phyloP scores from a whole-genome alignment of 495 filamentous ascomycete species.

The Trichodelitschia bisporula region DNA sequence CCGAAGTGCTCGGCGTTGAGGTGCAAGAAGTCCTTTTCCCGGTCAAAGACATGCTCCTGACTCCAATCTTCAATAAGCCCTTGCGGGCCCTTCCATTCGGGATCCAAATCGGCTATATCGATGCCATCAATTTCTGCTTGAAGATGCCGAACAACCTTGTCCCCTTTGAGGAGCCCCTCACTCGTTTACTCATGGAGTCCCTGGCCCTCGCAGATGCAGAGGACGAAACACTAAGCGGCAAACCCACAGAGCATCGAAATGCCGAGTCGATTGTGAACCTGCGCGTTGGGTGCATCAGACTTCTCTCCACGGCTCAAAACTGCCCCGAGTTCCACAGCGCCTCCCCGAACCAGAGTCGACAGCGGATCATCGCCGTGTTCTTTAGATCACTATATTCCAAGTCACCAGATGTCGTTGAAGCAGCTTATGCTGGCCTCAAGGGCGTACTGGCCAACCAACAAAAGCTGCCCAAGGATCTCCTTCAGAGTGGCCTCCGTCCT shows the following conservation, averaged over 20 bases:
- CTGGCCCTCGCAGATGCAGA: slow-evolving; percentile 80
- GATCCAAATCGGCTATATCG: slow-evolving; percentile 91
- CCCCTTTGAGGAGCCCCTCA: slow-evolving; percentile 71
- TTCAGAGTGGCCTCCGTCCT: slow-evolving; percentile 82
- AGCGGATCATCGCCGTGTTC: slow-evolving; percentile 78
- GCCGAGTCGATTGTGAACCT: slow-evolving; percentile 76
- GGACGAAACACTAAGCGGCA: slow-evolving; percentile 65
- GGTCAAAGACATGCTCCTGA: slow-evolving; percentile 63
- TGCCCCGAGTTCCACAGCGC: slow-evolving; percentile 66
- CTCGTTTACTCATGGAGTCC: slow-evolving; percentile 74
- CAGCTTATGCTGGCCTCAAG: slow-evolving; percentile 69
- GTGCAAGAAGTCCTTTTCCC: slow-evolving; percentile 68
- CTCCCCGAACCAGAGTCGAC: slow-evolving; percentile 45
- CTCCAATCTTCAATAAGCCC: slow-evolving; percentile 84
- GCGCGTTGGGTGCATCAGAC: slow-evolving; percentile 79
- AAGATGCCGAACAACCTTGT: slow-evolving; percentile 66
- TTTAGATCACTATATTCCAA: slow-evolving; percentile 93
- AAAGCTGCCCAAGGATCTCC: slow-evolving; percentile 82
- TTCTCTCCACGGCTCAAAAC: slow-evolving; percentile 75
- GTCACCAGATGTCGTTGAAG: slow-evolving; percentile 74
- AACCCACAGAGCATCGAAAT: slow-evolving; percentile 70
- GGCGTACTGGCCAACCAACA: slow-evolving; percentile 66
- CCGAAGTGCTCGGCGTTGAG: slow-evolving; percentile 46
- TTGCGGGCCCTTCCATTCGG: slow-evolving; percentile 74
- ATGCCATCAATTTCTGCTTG: slow-evolving; percentile 86